Percentiles rank a stretch among this genome's conserved stretches.
Conservation (phyloP, 169 alveolate genomes). For the Babesia ovata region DNA sequence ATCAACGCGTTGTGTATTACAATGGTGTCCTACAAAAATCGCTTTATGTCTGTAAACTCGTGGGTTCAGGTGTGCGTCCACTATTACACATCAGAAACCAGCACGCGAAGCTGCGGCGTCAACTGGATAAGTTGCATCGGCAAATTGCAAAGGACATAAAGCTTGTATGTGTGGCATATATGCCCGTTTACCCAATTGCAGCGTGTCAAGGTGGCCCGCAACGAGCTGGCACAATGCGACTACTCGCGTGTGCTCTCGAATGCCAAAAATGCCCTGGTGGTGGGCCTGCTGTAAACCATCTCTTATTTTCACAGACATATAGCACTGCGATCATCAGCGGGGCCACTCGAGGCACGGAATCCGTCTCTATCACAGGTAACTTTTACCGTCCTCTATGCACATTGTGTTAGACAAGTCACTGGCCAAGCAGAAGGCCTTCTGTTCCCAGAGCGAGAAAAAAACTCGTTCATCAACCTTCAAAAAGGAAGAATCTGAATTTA, state of each 20-base stretch:
- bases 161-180: slow-evolving; percentile 6
- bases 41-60: slow-evolving; percentile 46
- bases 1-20: not conserved
- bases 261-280: slow-evolving; percentile 50
- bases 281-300: not conserved
- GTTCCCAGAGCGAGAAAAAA: slow-evolving; percentile 37
- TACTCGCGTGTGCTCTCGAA: slow-evolving; percentile 22
- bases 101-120: slow-evolving; percentile 34
- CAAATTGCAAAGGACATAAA: slow-evolving; percentile 47
- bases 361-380: slow-evolving; percentile 33
- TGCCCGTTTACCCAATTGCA: not conserved
- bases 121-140: slow-evolving; percentile 41
- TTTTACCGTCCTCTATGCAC: not conserved
- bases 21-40: slow-evolving; percentile 27
- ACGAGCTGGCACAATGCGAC: slow-evolving; percentile 25
- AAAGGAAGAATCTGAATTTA: slow-evolving; percentile 54
- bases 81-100: slow-evolving; percentile 26
- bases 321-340: slow-evolving; percentile 40
- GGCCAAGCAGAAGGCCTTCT: slow-evolving; percentile 24
- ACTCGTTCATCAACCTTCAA: slow-evolving; percentile 11
- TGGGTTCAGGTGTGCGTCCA: slow-evolving; percentile 7
- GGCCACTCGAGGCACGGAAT: slow-evolving; percentile 38
- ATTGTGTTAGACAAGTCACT: slow-evolving; percentile 27
- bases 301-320: slow-evolving; percentile 24
- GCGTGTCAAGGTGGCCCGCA: slow-evolving; percentile 45